Evolutionary conservation across 768 basidiomycete genomes (phyloP), one percentile per base, ranked within the genome.

Genomic region (Pleurotus giganteus): DNA sequence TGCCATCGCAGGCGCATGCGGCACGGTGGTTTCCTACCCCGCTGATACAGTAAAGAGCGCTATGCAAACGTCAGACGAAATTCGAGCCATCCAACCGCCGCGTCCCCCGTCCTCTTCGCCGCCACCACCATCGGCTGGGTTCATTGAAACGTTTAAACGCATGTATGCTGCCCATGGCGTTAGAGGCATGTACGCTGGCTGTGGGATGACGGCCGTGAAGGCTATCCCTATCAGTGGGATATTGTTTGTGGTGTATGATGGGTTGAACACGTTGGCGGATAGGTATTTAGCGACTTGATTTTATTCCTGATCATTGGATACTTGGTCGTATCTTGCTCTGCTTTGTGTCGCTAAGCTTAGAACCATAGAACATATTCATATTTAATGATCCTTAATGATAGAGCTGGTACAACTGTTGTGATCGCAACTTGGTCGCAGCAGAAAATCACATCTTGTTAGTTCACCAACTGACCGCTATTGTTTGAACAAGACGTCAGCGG

Each of bases 11-110:
- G 95, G 95, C 8, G 86, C 88, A 3, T 77, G 81, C 43, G 96
- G 91, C 72, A 94, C 91, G 59, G 72, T 95, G 63, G 79, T 91
- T n/a, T 76, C 96, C 50, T 98, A 95, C 77, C 96, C 96, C 0
- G 94, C 94, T 3, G 96, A 98, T 71, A 90, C 91, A 26, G 81
- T 98, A 63, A 98, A 98, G 78, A 91, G 88, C 58, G 81, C 92
- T 55, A 91, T 98, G 66, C 96, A 98, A 76, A 98, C 96, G 0
- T 89, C 88, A 67, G 89, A 90, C 51, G 95, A 97, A 69, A 76
- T 96, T 54, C 76, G 89, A 6, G 31, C 49, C 15, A n/a, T n/a
- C 12, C 29, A 34, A 51, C 19, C 34, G 8, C 83, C 86, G 34
- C 67, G 76, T 26, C 70, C 71, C 17, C 53, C 51, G 11, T 61